Conservation (phyloP, 176 grass and related monocot species). For the Raddia distichophylla region DNA sequence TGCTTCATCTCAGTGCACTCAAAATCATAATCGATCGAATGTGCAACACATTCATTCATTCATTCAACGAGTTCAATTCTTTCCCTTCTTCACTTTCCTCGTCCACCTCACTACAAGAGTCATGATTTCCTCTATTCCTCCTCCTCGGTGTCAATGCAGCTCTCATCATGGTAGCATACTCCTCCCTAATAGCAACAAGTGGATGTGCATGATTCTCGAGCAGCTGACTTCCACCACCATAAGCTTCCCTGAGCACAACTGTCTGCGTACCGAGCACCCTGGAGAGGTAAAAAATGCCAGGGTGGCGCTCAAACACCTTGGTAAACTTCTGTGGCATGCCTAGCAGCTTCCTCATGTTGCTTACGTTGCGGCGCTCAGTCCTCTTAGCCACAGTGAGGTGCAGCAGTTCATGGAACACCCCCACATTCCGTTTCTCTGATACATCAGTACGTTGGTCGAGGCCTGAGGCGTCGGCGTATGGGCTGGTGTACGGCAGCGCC, state of each 20-base stretch:
- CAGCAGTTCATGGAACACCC: constrained; percentile 83
- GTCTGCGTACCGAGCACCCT: constrained; percentile 67
- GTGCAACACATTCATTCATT: constrained; percentile 32
- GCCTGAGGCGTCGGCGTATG: constrained; percentile 55
- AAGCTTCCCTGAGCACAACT: constrained; percentile 74
- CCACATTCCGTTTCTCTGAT: constrained; percentile 72
- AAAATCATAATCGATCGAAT: background rate
- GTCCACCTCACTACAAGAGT: background rate
- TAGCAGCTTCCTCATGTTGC: constrained; percentile 77
- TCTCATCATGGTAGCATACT: constrained; percentile 59
- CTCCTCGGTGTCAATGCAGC: constrained; percentile 44
- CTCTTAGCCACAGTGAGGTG: constrained; percentile 78
- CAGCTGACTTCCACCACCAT: constrained; percentile 48
- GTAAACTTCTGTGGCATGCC: constrained; percentile 85
- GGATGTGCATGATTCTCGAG: constrained; percentile 59
- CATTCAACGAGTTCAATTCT: constrained; percentile 35
- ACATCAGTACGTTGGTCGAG: constrained; percentile 74
- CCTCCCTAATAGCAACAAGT: constrained; percentile 60
- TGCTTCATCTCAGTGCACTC: constrained; percentile 12
- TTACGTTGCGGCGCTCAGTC: constrained; percentile 65
- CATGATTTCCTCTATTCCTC: constrained; percentile 1
- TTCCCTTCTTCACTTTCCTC: constrained; percentile 24
- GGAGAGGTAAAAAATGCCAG: constrained; percentile 74
- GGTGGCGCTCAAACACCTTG: constrained; percentile 84
- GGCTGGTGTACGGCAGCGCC: constrained; percentile 69